phyloP scores from a whole-genome alignment of 2,329 filamentous ascomycete species.

The Cytospora mali region DNA sequence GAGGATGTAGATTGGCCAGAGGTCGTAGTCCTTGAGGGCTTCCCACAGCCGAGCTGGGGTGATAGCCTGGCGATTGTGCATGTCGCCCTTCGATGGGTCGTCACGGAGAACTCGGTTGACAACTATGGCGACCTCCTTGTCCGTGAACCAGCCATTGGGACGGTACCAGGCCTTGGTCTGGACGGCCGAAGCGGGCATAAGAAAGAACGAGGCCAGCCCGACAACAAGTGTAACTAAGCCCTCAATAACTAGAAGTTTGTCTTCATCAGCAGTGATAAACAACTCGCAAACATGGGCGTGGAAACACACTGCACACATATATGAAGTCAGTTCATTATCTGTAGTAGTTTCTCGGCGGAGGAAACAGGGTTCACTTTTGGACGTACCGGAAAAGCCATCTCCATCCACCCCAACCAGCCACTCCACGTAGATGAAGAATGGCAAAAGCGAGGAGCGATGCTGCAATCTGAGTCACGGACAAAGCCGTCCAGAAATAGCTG shows the following conservation, averaged over 20 bases:
- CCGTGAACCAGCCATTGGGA: constrained; percentile 58
- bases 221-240: constrained; percentile 55
- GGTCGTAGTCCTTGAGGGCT: constrained; percentile 56
- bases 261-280: neutral
- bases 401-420: constrained; percentile 43
- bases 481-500: constrained; percentile 43
- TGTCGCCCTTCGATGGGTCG: constrained; percentile 57
- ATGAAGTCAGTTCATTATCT: neutral
- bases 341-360: neutral
- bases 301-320: neutral
- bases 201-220: constrained; percentile 53
- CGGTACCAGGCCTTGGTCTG: constrained; percentile 55
- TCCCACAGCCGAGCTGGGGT: constrained; percentile 51
- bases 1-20: constrained; percentile 58
- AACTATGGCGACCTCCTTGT: constrained; percentile 59
- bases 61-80: constrained; percentile 58
- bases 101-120: constrained; percentile 61
- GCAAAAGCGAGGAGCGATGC: constrained; percentile 42
- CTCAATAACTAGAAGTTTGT: constrained; percentile 48
- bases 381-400: constrained; percentile 49
- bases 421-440: constrained; percentile 42
- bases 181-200: constrained; percentile 53
- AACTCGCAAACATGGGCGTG: neutral
- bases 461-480: constrained; percentile 38
- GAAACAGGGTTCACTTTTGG: neutral